phyloP scores from a whole-genome alignment of 225 moss, liverwort and hornwort species.

The Pseudisothecium myosuroides region DNA sequence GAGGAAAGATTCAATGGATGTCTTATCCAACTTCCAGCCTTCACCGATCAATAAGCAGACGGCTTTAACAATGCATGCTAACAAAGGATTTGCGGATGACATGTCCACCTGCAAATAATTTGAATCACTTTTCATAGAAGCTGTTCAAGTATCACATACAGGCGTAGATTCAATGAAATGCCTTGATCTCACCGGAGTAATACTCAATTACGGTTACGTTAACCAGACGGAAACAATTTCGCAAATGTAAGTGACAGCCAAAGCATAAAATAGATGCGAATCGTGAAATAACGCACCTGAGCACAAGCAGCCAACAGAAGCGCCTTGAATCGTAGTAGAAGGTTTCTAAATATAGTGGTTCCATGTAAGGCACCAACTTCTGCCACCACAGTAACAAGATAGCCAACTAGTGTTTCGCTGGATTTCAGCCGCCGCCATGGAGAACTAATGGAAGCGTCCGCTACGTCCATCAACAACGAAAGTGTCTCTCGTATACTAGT shows the following conservation, averaged over 20 bases:
- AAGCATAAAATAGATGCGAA: not conserved
- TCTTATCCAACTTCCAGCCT: constrained; percentile 61
- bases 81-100: constrained; percentile 30
- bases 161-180: not conserved
- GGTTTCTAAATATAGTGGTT: constrained; percentile 39
- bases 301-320: constrained; percentile 59
- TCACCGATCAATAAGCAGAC: constrained; percentile 50
- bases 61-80: constrained; percentile 42
- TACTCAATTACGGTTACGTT: not conserved
- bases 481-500: constrained; percentile 49
- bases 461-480: constrained; percentile 57
- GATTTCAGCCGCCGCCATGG: constrained; percentile 65
- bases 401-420: constrained; percentile 47
- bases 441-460: constrained; percentile 63
- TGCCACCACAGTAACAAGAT: constrained; percentile 47
- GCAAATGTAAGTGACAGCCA: not conserved
- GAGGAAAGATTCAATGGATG: constrained; percentile 63
- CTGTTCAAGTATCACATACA: not conserved
- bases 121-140: not conserved
- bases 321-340: constrained; percentile 59
- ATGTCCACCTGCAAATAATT: constrained; percentile 45
- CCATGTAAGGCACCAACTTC: constrained; percentile 57
- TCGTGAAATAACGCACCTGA: constrained; percentile 30
- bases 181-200: not conserved
- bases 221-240: not conserved